Base-by-base conservation (phyloP, 2,329 filamentous ascomycete species). In the Aureobasidium sp. region DNA sequence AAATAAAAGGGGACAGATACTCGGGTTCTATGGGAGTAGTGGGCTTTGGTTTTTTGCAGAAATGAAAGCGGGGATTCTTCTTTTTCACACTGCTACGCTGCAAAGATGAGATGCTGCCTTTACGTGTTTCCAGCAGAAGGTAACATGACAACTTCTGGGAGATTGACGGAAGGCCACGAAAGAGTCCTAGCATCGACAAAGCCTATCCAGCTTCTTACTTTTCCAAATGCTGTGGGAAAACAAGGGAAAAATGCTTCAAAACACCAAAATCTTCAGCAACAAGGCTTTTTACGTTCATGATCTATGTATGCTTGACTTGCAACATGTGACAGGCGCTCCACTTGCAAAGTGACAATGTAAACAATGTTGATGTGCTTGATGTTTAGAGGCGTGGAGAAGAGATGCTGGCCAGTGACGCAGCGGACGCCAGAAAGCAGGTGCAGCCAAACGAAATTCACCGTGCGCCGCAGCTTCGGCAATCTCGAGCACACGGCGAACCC, bases 171-270 rank as follows among this genome's bases (percentile, higher is more conserved):
- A 30, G 48, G 35, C 48, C 37, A 25, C 17, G n/a, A 48, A 51
- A 51, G 25, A 51, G 48, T 40, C 45, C 48, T 41, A 51, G 48
- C 48, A 51, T 51, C 48, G 37, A 40, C 48, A 51, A 51, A 51
- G 48, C 38, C 48, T 24, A 51, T 41, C 29, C 48, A 39, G 47
- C 35, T 50, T 22, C n/a, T 50, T n/a, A n/a, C n/a, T 50, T 25
- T 34, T 11, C 19, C 29, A 51, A 27, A 40, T 32, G 48, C 48
- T 51, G 48, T 51, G 48, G 48, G 32, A 40, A 51, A 51, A 40
- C 22, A 38, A 41, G 24, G 48, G 19, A 39, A 41, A 48, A 49
- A 51, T 40, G 48, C 48, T 51, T 51, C 48, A 41, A 37, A 51
- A 51, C 48, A 49, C 45, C 32, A 49, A 49, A 49, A 49, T 49